Percentiles rank a stretch among this genome's conserved stretches.
Conservation (phyloP, 23 red algal species). For the Cyanidioschyzon merolae region DNA sequence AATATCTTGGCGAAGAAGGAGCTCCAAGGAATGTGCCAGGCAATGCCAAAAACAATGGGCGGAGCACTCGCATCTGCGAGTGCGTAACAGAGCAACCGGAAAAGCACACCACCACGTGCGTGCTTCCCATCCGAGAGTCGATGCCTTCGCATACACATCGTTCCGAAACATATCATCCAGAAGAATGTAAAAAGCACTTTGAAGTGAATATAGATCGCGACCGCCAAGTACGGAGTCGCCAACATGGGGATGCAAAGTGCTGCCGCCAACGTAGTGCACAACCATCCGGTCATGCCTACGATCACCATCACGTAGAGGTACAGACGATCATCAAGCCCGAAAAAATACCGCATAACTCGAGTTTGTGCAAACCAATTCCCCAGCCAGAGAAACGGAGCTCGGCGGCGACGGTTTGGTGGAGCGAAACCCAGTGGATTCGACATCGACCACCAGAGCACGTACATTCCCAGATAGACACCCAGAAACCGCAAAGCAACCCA, state of each 20-base stretch:
- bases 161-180: background rate
- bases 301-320: background rate
- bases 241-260: conserved; percentile 4
- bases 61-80: conserved; percentile 7
- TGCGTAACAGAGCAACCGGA: background rate
- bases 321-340: conserved; percentile 14
- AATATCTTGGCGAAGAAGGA: conserved; percentile 6
- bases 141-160: background rate
- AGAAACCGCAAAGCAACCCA: conserved; percentile 12
- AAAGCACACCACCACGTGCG: background rate
- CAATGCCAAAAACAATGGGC: background rate
- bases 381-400: background rate
- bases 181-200: background rate
- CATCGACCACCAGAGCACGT: conserved; percentile 14
- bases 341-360: background rate
- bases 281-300: conserved; percentile 2
- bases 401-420: background rate
- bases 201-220: background rate
- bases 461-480: background rate
- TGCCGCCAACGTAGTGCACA: background rate
- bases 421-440: background rate
- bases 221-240: background rate
- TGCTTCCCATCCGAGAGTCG: conserved; percentile 1
- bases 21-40: conserved; percentile 2
- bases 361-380: background rate